A percentile compares a stretch with the other conserved stretches of the same genome.
Evolutionary conservation across 179 eudicot genomes (phyloP).

Genomic region (Gypsophila paniculata): DNA sequence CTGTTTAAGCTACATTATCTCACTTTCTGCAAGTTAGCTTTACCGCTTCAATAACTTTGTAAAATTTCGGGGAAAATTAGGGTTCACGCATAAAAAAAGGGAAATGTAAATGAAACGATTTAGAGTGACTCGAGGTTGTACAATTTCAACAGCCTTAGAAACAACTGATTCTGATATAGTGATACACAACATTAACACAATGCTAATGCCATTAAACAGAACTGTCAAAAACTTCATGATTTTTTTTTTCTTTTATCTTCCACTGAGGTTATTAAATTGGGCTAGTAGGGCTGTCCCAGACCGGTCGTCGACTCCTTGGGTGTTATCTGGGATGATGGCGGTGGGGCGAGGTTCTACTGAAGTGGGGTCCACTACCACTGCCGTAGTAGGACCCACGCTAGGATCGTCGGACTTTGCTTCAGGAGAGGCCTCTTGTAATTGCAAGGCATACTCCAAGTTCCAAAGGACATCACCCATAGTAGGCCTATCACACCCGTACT

Average conservation of each 20-base stretch:
- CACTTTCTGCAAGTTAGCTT: no score
- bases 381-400: background rate
- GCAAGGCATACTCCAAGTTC: conserved; percentile 85
- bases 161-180: background rate
- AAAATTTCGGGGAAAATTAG: background rate
- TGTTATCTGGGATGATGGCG: conserved; percentile 31
- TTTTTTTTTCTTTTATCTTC: conserved; percentile 35
- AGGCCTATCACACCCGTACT: conserved; percentile 85
- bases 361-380: conserved; percentile 14
- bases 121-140: conserved; percentile 1
- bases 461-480: conserved; percentile 92
- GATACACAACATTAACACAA: no score
- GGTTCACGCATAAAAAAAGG: background rate
- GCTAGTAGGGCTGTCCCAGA: conserved; percentile 56
- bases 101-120: background rate
- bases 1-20: no score
- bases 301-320: conserved; percentile 35
- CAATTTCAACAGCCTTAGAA: conserved; percentile 13
- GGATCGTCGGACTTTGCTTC: conserved; percentile 49
- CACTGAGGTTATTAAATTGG: conserved; percentile 59
- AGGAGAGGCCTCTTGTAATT: conserved; percentile 62
- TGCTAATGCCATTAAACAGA: background rate
- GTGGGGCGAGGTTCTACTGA: conserved; percentile 16
- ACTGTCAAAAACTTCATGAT: background rate
- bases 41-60: background rate